phyloP scores from a whole-genome alignment of 176 grass and related monocot genomes.

The Zoysia pacifica region DNA sequence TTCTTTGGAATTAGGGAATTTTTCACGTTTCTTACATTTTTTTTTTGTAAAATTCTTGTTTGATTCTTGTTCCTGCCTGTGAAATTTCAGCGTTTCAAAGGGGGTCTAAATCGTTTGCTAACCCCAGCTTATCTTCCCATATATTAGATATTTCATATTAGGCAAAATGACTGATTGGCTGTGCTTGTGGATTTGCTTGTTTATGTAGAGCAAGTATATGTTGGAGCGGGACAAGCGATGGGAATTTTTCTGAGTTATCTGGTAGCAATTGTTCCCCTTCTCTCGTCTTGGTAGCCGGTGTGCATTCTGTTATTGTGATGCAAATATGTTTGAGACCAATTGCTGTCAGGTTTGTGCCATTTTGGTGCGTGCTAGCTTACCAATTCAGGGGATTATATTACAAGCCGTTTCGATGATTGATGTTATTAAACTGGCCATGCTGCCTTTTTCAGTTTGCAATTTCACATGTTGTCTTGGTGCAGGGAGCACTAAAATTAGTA shows the following conservation, averaged over 20 bases:
- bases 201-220: conserved; percentile 87
- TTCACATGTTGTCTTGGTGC: no score
- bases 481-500: no score
- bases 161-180: neutral
- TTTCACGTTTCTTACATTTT: no score
- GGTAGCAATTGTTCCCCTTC: conserved; percentile 47
- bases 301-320: neutral
- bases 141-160: no score
- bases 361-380: neutral
- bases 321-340: neutral
- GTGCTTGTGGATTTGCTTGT: neutral
- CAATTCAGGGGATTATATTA: neutral
- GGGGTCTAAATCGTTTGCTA: no score
- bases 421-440: neutral
- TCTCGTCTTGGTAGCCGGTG: neutral
- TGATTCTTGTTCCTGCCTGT: no score
- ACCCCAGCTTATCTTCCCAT: no score
- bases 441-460: neutral
- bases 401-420: neutral
- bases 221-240: conserved; percentile 92
- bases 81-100: no score
- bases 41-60: no score
- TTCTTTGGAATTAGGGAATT: no score
- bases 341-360: neutral
- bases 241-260: conserved; percentile 83